Percentiles rank a stretch among this genome's conserved stretches.
Conservation (phyloP, 345 rosid genomes). For the Syzygium aqueum region DNA sequence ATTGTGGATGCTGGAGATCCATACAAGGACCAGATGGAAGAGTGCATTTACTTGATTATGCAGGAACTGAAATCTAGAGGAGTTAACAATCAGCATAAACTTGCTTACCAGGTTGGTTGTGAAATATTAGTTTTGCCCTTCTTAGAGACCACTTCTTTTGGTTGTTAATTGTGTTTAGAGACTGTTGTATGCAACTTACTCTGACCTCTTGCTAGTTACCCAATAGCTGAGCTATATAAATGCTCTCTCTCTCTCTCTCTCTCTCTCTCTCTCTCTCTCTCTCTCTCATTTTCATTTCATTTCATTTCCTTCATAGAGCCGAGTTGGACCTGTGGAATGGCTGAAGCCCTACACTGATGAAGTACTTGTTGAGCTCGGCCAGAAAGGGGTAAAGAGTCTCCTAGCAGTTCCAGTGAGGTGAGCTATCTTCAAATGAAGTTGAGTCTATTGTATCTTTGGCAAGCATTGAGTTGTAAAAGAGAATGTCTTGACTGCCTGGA, state of each 20-base stretch:
- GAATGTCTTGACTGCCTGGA: background rate
- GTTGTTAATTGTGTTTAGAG: background rate
- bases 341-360: constrained; percentile 93
- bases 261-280: background rate
- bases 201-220: background rate
- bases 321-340: constrained; percentile 98
- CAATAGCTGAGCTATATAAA: background rate
- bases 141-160: background rate
- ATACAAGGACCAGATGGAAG: constrained; percentile 93
- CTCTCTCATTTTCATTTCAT: background rate
- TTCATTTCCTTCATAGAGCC: constrained; percentile 41
- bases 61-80: constrained; percentile 77
- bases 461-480: background rate
- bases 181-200: background rate
- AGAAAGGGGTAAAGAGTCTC: constrained; percentile 87
- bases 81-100: constrained; percentile 50
- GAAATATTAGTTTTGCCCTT: background rate
- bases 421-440: background rate
- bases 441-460: background rate
- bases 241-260: background rate
- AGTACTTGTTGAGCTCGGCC: constrained; percentile 89
- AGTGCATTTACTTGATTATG: constrained; percentile 78
- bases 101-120: constrained; percentile 81
- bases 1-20: constrained; percentile 88
- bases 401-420: constrained; percentile 93